A percentile compares a stretch with the other conserved stretches of the same genome.
These are phyloP conservation scores for Carpinus viminea DNA, from an alignment of 306 rosid species.

Conservation along the genomic window DNA sequence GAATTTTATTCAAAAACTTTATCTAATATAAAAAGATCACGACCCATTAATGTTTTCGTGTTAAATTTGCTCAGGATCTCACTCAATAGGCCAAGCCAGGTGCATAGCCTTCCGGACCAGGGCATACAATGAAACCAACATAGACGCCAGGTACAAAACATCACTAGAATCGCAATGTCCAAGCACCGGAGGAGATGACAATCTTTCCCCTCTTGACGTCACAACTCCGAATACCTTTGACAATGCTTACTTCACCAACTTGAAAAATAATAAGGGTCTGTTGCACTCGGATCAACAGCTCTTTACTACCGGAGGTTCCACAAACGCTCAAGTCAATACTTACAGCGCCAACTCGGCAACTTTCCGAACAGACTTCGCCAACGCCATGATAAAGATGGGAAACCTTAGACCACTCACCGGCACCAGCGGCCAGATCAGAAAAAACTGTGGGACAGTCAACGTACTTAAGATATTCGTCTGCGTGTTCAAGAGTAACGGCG, in stretches of 20 bases:
- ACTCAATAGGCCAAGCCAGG: constrained; percentile 38
- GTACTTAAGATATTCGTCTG: too few relatives aligned
- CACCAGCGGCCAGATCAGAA: constrained; percentile 29
- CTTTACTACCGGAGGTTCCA: constrained; percentile 28
- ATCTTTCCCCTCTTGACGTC: constrained; percentile 11
- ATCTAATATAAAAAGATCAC: too few relatives aligned
- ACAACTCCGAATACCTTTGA: neutral
- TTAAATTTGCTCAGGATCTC: constrained; percentile 22
- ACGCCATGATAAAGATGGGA: constrained; percentile 36
- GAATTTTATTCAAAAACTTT: too few relatives aligned
- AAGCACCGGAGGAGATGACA: constrained; percentile 24
- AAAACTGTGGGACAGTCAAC: constrained; percentile 25
- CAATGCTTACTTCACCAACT: constrained; percentile 22
- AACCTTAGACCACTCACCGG: constrained; percentile 45
- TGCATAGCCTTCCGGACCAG: constrained; percentile 28
- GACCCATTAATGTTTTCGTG: too few relatives aligned
- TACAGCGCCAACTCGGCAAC: neutral
- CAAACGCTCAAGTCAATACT: constrained; percentile 15
- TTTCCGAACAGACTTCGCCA: constrained; percentile 30
- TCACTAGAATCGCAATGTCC: constrained; percentile 30
- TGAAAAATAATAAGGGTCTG: constrained; percentile 27
- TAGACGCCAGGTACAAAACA: constrained; percentile 27
- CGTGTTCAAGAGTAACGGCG: too few relatives aligned
- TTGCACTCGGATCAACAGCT: constrained; percentile 41
- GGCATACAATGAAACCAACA: constrained; percentile 43